Evolutionary conservation across 805 yeast species (phyloP).

Genomic region (Ogataea methylovora): DNA sequence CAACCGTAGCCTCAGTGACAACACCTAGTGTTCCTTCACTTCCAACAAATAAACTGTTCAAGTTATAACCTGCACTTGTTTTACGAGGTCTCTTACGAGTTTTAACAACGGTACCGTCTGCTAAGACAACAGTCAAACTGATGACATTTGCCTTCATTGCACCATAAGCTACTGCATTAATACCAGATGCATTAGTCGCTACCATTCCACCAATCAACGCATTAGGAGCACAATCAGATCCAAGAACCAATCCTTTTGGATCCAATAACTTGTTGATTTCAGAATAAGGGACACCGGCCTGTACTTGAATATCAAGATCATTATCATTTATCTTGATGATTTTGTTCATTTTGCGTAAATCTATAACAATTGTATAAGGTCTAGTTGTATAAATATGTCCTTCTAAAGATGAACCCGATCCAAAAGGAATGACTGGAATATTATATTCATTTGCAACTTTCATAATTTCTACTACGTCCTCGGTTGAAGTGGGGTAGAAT

Average conservation of each 20-base stretch:
- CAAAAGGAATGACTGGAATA: constrained; percentile 35
- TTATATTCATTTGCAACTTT: constrained; percentile 24
- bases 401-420: constrained; percentile 36
- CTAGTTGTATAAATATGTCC: constrained; percentile 36
- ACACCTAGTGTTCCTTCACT: constrained; percentile 66
- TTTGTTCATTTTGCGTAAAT: constrained; percentile 29
- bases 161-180: constrained; percentile 64
- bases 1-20: constrained; percentile 59
- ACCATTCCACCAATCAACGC: constrained; percentile 64
- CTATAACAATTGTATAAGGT: constrained; percentile 24
- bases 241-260: constrained; percentile 20
- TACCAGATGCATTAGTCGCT: constrained; percentile 60
- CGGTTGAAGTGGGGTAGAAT: constrained; percentile 29
- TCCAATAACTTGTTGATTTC: constrained; percentile 32
- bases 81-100: constrained; percentile 60
- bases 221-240: constrained; percentile 48
- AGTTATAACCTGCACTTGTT: constrained; percentile 62
- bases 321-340: constrained; percentile 30
- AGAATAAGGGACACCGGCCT: constrained; percentile 40
- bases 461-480: constrained; percentile 28
- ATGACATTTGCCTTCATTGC: constrained; percentile 60
- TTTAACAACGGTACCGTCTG: constrained; percentile 63
- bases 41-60: constrained; percentile 56
- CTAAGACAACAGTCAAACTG: constrained; percentile 55
- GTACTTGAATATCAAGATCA: constrained; percentile 36